These are phyloP conservation scores for Eucalyptus melliodora DNA, from an alignment of 345 rosid species.

Conservation along the genomic window DNA sequence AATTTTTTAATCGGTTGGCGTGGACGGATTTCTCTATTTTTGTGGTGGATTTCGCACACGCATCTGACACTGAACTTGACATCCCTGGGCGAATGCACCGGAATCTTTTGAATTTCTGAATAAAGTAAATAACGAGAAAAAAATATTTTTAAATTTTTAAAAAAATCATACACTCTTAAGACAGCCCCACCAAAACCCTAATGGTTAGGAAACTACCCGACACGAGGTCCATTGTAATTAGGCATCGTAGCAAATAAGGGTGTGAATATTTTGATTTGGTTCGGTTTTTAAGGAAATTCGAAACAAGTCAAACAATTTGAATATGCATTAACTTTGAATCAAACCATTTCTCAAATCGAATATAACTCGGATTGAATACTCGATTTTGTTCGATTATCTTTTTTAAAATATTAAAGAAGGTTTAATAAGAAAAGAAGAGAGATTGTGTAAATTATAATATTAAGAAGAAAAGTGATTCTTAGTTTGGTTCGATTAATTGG, in stretches of 20 bases:
- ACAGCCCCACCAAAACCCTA: neutral
- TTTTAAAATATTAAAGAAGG: too few relatives aligned
- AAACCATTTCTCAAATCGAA: fast-evolving
- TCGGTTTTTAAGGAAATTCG: fast-evolving
- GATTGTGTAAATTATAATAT: too few relatives aligned
- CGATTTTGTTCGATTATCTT: fast-evolving
- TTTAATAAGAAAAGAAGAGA: too few relatives aligned
- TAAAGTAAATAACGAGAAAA: neutral
- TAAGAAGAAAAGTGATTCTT: too few relatives aligned
- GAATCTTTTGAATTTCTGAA: neutral
- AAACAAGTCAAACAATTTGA: too few relatives aligned
- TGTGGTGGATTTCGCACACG: neutral
- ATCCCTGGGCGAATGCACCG: neutral
- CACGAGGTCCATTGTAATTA: neutral
- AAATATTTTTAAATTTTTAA: neutral
- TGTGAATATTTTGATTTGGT: too few relatives aligned
- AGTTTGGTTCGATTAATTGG: too few relatives aligned
- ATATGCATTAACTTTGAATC: too few relatives aligned
- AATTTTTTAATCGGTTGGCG: neutral
- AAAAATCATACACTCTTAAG: neutral
- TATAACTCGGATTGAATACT: fast-evolving
- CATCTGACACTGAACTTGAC: neutral
- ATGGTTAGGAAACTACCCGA: neutral
- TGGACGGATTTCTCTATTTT: neutral
- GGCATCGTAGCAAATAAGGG: fast-evolving